These are phyloP conservation scores for Martensiomyces pterosporus DNA, from an alignment of 192 early-diverging fungal species.

Conservation along the genomic window DNA sequence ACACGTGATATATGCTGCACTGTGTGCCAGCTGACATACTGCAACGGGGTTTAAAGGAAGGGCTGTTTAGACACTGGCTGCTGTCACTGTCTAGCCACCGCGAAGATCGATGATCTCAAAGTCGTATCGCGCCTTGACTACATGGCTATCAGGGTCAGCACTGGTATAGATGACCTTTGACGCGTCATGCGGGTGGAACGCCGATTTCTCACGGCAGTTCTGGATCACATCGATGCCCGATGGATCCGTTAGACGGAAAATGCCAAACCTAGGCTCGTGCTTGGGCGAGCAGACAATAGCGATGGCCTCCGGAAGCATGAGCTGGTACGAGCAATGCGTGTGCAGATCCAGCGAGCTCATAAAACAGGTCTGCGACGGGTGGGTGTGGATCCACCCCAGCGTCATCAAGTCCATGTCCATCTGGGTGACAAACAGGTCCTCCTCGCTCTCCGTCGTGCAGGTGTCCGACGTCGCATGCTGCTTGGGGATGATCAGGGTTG, in stretches of 20 bases:
- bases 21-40: too few relatives aligned
- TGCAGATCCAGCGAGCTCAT: constrained; percentile 91
- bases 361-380: constrained; percentile 92
- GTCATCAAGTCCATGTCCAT: constrained; percentile 71
- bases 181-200: constrained; percentile 76
- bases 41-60: too few relatives aligned
- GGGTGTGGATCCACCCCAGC: constrained; percentile 90
- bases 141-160: constrained; percentile 42
- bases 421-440: constrained; percentile 76
- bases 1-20: too few relatives aligned
- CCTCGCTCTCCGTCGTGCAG: constrained; percentile 77
- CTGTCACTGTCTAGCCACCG: constrained; percentile 10
- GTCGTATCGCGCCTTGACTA: constrained; percentile 38
- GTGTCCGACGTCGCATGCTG: constrained; percentile 84
- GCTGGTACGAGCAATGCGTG: constrained; percentile 87
- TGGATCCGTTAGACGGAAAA: constrained; percentile 85
- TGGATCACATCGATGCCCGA: constrained; percentile 75
- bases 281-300: constrained; percentile 85
- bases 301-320: constrained; percentile 88
- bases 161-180: constrained; percentile 38
- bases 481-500: constrained; percentile 83
- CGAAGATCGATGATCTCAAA: constrained; percentile 50
- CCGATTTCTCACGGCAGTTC: constrained; percentile 60
- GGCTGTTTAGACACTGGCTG: too few relatives aligned
- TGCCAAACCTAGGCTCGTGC: constrained; percentile 66